Base-by-base conservation (phyloP, 1,284 basidiomycete species). In the Moniliophthora roreri region DNA sequence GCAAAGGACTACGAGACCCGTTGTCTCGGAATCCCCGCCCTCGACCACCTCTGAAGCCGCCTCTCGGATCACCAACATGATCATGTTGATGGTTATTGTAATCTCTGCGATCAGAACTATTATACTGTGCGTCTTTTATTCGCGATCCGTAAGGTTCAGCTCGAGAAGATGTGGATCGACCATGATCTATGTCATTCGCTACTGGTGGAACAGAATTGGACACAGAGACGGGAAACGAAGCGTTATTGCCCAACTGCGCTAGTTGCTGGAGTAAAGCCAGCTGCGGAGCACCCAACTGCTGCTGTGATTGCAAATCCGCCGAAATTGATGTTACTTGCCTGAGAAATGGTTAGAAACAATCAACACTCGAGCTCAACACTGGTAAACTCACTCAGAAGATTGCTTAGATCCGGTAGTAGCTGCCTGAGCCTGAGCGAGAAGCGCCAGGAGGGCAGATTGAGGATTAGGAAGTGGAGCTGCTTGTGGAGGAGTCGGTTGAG, bases 231-330 rank as follows among this genome's bases (percentile, higher is more conserved):
- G 64, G 32, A 62, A 58, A 48, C 15, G 51, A 44, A 38, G 52
- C 35, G 45, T 61, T 64, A 64, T 68, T 73, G 50, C 70, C 69
- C 47, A 71, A 63, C 54, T 76, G 82, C 53, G 87, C 76, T 65
- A 91, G 75, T 63, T 87, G 88, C 63, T 89, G 87, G 61, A 92
- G 73, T 60, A 89, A 73, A 50, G 83, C 81, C 52, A 90, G 72
- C 65, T 87, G 85, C 56, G 77, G 69, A 42, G 44, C 39, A 59
- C 81, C 80, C 57, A 84, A 63, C 51, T 66, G 69, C 39, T 72
- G 68, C 51, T 66, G 65, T 55, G 71, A 59, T 40, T 66, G 53
- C 53, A 66, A 59, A 57, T 61, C 55, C 36, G 50, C 57, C 48
- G 55, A 60, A 24, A 36, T 57, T 56, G 54, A 63, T 54, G 66